Conservation (phyloP, 139 green algal species). For the Chlorella sp. region DNA sequence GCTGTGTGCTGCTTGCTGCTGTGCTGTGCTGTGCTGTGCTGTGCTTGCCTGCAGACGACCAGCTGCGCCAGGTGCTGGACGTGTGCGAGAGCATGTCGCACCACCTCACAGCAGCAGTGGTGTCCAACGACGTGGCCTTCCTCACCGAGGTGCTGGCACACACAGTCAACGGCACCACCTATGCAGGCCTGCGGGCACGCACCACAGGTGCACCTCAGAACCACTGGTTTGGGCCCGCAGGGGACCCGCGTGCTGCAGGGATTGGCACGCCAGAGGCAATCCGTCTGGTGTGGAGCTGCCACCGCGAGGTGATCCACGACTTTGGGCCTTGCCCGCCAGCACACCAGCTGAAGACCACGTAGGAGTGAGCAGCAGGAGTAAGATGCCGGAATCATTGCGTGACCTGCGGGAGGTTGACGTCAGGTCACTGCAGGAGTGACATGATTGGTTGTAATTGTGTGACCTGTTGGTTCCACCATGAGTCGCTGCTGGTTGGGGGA, state of each 20-base stretch:
- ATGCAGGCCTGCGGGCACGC: conserved; percentile 77
- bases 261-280: conserved; percentile 97
- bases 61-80: conserved; percentile 76
- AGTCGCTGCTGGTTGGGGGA: no score
- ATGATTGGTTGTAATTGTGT: no score
- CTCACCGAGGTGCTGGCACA: conserved; percentile 69
- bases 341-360: no score
- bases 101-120: conserved; percentile 80
- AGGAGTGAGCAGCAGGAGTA: no score
- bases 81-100: conserved; percentile 79
- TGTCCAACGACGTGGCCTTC: conserved; percentile 58
- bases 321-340: no score
- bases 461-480: no score
- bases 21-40: no score
- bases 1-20: no score
- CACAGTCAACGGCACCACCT: conserved; percentile 97
- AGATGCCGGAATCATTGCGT: no score
- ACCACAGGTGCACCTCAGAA: conserved; percentile 96
- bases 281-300: conserved; percentile 88
- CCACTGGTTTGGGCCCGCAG: conserved; percentile 96
- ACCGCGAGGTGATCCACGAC: conserved; percentile 84
- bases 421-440: no score
- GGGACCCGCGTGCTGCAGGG: conserved; percentile 86
- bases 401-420: no score
- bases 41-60: no score